Percentiles rank a stretch among this genome's conserved stretches.
These are phyloP conservation scores for Epichloe sylvatica DNA, from an alignment of 2,329 filamentous ascomycete genomes.

Conservation along the genomic window DNA sequence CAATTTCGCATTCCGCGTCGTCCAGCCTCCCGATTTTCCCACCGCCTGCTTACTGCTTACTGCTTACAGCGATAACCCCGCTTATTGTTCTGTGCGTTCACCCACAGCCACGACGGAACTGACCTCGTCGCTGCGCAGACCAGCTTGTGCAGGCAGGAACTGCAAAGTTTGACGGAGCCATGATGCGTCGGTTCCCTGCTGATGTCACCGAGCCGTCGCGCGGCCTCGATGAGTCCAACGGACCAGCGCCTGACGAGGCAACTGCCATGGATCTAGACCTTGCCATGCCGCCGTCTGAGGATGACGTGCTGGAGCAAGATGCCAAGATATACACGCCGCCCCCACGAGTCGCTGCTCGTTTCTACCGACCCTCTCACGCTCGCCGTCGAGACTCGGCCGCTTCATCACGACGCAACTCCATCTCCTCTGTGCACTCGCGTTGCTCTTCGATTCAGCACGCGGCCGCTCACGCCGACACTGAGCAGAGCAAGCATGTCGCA, in stretches of 20 bases:
- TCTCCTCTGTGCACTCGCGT: constrained; percentile 61
- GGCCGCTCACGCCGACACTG: constrained; percentile 33
- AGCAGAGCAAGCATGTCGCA: constrained; percentile 63
- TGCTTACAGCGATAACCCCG: not conserved
- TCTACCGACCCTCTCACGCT: constrained; percentile 53
- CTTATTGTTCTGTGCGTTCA: not conserved
- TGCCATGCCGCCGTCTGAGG: constrained; percentile 24
- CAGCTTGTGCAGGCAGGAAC: not conserved
- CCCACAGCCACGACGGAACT: not conserved
- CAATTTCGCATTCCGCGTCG: not conserved
- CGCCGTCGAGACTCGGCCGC: constrained; percentile 63
- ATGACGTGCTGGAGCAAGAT: constrained; percentile 23
- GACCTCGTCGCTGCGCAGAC: not conserved
- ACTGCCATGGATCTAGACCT: constrained; percentile 23
- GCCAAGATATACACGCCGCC: constrained; percentile 45
- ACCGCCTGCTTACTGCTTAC: too few species aligned
- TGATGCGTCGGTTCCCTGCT: constrained; percentile 29
- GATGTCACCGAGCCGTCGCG: constrained; percentile 29
- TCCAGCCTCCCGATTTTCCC: not conserved
- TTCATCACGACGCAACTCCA: constrained; percentile 66
- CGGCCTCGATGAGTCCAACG: constrained; percentile 23
- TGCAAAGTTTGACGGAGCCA: constrained; percentile 8
- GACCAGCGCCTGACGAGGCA: constrained; percentile 16
- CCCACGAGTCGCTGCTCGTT: constrained; percentile 63
- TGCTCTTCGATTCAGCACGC: constrained; percentile 45